These are phyloP conservation scores for Fusarium hostae DNA, from an alignment of 2,329 filamentous ascomycete species.

Conservation along the genomic window DNA sequence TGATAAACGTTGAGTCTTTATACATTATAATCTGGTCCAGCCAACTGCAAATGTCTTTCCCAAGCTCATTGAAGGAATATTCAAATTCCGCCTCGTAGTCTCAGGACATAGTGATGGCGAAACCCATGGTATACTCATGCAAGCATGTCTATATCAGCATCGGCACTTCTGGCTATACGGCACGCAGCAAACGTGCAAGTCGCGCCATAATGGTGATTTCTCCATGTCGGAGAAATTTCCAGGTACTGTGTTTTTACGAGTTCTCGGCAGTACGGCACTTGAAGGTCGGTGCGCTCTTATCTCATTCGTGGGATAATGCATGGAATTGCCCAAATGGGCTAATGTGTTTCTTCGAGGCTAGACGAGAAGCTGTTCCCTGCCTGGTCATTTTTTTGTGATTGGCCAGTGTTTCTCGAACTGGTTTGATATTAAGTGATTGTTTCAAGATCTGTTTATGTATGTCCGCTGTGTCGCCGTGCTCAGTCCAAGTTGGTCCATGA, in stretches of 20 bases:
- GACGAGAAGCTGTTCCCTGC: background rate
- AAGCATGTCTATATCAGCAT: background rate
- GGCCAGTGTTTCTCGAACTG: background rate
- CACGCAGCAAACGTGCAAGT: background rate
- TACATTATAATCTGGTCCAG: background rate
- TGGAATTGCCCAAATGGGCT: background rate
- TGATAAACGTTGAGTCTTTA: background rate
- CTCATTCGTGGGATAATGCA: background rate
- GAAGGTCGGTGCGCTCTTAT: accelerated
- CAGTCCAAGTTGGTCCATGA: no score
- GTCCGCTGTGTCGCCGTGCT: background rate
- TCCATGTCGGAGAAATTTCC: background rate
- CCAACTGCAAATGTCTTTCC: accelerated
- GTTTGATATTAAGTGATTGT: background rate
- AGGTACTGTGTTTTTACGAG: background rate
- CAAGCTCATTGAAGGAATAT: background rate
- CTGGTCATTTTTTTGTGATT: background rate
- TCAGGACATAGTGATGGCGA: background rate
- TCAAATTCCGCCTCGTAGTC: background rate
- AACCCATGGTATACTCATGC: no score
- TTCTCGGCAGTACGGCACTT: background rate
- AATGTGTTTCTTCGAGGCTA: background rate
- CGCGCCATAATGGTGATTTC: no score
- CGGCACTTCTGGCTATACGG: background rate
- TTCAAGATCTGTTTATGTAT: background rate